Percentiles rank a stretch among this genome's conserved stretches.
These are phyloP conservation scores for Saitozyma sp. DNA, from an alignment of 768 basidiomycete species.

Conservation along the genomic window DNA sequence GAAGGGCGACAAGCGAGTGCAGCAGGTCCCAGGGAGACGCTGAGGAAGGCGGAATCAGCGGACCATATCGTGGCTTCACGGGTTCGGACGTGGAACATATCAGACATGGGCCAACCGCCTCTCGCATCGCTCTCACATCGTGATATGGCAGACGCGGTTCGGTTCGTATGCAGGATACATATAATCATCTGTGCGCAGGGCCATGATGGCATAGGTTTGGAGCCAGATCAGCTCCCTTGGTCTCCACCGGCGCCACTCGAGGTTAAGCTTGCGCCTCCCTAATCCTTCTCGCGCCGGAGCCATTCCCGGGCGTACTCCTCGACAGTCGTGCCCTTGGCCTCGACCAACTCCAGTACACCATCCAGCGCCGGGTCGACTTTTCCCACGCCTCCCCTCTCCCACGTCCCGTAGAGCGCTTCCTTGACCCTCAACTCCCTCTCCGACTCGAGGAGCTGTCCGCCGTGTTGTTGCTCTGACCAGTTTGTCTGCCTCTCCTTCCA, in stretches of 20 bases:
- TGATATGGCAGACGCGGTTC: neutral
- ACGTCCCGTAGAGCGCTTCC: slow-evolving; percentile 42
- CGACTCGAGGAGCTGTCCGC: neutral
- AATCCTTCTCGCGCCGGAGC: slow-evolving; percentile 15
- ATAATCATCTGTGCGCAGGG: no score
- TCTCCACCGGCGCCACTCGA: no score
- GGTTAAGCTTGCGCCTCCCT: neutral
- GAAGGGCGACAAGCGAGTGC: slow-evolving; percentile 50
- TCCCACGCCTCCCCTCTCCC: slow-evolving; percentile 26
- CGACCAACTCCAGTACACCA: slow-evolving; percentile 38
- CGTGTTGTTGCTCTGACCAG: neutral
- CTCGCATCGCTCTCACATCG: neutral
- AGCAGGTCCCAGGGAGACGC: slow-evolving; percentile 35
- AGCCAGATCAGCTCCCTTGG: no score
- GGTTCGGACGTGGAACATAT: slow-evolving; percentile 3
- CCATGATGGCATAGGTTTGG: no score
- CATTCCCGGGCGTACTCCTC: slow-evolving; percentile 27
- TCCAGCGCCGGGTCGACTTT: slow-evolving; percentile 30
- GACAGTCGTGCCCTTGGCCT: slow-evolving; percentile 26
- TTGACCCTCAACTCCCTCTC: slow-evolving; percentile 35
- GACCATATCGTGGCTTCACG: neutral
- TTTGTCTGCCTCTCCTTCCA: neutral
- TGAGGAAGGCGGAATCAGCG: neutral
- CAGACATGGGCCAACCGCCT: neutral
- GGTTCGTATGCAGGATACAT: no score